Evolutionary conservation across 2,329 filamentous ascomycete genomes (phyloP), one percentile per base, ranked within the genome.

Genomic region (Ophiostoma sp.): DNA sequence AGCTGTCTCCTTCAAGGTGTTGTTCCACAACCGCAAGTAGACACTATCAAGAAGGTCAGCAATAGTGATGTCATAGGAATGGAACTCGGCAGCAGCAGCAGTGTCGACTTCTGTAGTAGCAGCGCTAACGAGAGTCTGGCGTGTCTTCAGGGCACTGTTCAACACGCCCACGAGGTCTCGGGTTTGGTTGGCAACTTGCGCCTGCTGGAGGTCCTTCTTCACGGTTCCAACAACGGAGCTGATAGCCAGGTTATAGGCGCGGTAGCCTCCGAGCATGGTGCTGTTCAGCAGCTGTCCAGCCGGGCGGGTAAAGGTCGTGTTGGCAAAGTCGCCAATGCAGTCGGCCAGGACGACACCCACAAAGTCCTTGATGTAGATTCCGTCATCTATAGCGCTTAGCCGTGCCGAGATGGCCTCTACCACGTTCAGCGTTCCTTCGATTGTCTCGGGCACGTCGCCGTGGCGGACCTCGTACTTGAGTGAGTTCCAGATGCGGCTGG

Each of bases 381-480:
- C 36, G 27, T 58, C 62, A 2, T 44, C 55, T 5, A 47, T 16
- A 9, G 47, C 47, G 42, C 38, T 40, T 3, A 87, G 77, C 64
- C 79, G 78, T 8, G 76, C 78, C 0, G 83, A 78, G 2, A 86
- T 77, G 9, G 82, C 78, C 45, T 81, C 80, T 66, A 87, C 80
- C 3, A 85, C 83, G 63, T 82, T 81, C 16, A 87, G 76, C 0
- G 85, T 86, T 3, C 81, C 81, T 73, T 85, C 82, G 14, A 87
- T 83, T 0, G 81, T 81, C 70, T 87, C 85, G 69, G 83, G 81
- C 8, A 85, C 80, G 69, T 87, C 85, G 12, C 85, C 85, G 67
- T 87, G 86, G 45, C 85, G 82, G 12, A 87, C 85, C 71, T 87
- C 85, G 70, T 86, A 87, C 73, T 87, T 87, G 64, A 87, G 81